Conservation (phyloP, 2,329 filamentous ascomycete species). For the Coniella vitis region DNA sequence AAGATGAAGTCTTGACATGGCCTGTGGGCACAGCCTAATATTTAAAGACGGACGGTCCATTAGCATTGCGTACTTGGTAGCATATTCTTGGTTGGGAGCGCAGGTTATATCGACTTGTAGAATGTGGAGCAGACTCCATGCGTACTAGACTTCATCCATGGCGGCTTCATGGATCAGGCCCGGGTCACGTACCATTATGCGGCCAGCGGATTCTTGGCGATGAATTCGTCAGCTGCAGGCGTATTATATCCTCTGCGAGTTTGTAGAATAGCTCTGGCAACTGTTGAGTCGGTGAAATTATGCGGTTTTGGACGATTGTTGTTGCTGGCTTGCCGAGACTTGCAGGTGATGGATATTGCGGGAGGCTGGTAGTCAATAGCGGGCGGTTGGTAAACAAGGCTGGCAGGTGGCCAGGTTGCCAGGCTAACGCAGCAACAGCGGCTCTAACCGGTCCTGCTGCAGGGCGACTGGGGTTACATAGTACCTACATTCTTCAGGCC, state of each 20-base stretch:
- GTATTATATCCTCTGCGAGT: no score
- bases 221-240: no score
- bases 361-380: not conserved
- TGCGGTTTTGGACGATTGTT: no score
- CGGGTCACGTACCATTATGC: conserved; percentile 13
- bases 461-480: no score
- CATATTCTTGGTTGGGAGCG: no score
- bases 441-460: conserved; percentile 5
- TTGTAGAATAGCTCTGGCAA: no score
- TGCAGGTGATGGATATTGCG: not conserved
- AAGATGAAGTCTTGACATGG: conserved; percentile 11
- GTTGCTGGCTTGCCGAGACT: no score
- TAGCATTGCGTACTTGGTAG: conserved; percentile 2
- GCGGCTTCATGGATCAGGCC: conserved; percentile 1
- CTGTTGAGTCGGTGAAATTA: no score
- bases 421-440: conserved; percentile 14
- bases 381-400: conserved; percentile 11
- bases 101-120: conserved; percentile 1
- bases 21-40: conserved; percentile 41
- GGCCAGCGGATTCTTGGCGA: not conserved
- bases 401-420: not conserved
- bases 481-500: no score
- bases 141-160: no score
- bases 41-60: not conserved
- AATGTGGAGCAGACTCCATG: conserved; percentile 14